Evolutionary conservation across 495 filamentous ascomycete genomes (phyloP), one percentile per base, ranked within the genome.

Genomic region (Penicillium cosmopolitanum): DNA sequence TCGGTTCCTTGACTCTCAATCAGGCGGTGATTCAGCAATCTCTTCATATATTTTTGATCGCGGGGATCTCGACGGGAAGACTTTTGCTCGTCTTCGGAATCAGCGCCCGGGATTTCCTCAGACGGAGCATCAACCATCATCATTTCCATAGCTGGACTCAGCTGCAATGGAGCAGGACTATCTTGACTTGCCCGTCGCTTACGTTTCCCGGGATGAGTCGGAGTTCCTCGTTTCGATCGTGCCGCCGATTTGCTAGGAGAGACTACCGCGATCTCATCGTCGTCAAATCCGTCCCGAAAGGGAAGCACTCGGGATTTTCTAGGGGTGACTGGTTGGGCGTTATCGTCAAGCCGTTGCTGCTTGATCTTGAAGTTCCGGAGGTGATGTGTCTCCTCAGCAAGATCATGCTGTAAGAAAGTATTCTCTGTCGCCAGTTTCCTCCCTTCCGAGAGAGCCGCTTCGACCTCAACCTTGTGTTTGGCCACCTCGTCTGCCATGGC

Each of bases 271-370:
- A 91, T 84, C 61, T 92, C 88, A 43, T 87, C 82, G 57, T 92
- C 87, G 48, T 89, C 85, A 63, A 92, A 92, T 23, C 89, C 89
- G 78, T 92, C 89, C 21, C 88, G 76, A 42, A 84, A 82, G 0
- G 81, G 79, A 11, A 83, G 74, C n/a, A 70, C 66, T 60, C 76
- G 83, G 23, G 69, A 70, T 67, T 86, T 89, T 55, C 77, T 85
- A 6, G 88, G 88, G 4, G 88, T 91, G 2, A 75, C 71, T 0
- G 74, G 74, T 3, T 75, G 73, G 34, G 55, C 50, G 63, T 76
- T 73, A 50, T 70, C 67, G 56, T 69, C 73, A 23, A 63, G 57
- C 55, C 76, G 73, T n/a, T 72, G 67, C 13, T 72, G 67, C 53
- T 77, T 83, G 48, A 65, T 73, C 60, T 78, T 83, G 19, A 79